These are phyloP conservation scores for Saccharomyces hybrid DNA, from an alignment of 1,139 yeast species.

Conservation along the genomic window DNA sequence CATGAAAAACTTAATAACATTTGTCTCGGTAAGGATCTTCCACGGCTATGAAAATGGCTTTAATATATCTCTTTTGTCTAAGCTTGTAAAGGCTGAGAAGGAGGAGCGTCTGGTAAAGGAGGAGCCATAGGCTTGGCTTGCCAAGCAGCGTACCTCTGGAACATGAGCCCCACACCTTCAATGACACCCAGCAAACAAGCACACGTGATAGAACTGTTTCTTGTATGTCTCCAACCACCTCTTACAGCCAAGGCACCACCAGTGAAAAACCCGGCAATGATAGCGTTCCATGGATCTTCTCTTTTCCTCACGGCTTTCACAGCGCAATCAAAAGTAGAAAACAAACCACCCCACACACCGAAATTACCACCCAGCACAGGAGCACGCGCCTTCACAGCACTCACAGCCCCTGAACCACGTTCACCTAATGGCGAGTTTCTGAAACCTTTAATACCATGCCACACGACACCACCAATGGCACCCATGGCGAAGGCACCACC, in stretches of 20 bases:
- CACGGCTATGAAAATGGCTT: constrained; percentile 1
- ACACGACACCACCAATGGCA: constrained; percentile 91
- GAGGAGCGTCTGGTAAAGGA: constrained; percentile 49
- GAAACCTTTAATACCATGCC: constrained; percentile 99
- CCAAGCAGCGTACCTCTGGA: constrained; percentile 83
- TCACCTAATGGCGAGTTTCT: constrained; percentile 97
- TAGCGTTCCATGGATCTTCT: constrained; percentile 98
- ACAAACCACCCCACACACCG: constrained; percentile 99
- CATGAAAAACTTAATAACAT: not conserved
- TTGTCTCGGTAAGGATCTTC: not conserved
- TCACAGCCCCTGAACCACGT: constrained; percentile 78
- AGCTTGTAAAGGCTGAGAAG: constrained; percentile 34
- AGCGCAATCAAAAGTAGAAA: constrained; percentile 90
- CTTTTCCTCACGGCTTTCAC: constrained; percentile 93
- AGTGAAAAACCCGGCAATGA: constrained; percentile 94
- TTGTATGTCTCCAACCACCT: constrained; percentile 97
- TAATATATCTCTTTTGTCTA: constrained; percentile 4
- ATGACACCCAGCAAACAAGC: constrained; percentile 93
- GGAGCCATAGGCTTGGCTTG: constrained; percentile 79
- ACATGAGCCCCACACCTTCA: constrained; percentile 97
- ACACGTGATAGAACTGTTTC: constrained; percentile 96
- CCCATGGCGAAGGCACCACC: constrained; percentile 99
- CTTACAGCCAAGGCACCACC: constrained; percentile 98
- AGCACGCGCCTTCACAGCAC: constrained; percentile 92
- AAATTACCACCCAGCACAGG: constrained; percentile 99